phyloP scores from a whole-genome alignment of 345 rosid species.

The Theobroma cacao region DNA sequence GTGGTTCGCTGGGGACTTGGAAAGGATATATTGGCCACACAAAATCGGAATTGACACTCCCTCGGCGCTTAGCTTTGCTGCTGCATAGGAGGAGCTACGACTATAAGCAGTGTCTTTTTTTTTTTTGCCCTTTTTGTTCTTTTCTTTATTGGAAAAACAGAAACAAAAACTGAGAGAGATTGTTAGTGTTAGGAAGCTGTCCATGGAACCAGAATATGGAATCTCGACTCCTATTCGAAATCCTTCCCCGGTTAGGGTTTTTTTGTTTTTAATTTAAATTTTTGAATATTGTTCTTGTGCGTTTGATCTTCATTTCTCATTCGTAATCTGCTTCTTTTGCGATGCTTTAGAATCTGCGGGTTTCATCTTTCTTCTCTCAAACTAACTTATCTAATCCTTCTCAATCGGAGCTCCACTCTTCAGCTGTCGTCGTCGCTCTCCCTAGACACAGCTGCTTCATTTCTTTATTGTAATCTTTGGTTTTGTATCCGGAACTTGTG shows the following conservation, averaged over 20 bases:
- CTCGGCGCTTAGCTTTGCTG: too few relatives aligned
- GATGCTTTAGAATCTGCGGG: background rate
- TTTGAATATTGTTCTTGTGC: background rate
- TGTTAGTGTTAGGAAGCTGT: too few relatives aligned
- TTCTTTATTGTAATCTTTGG: background rate
- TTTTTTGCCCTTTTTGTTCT: too few relatives aligned
- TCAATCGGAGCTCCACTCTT: background rate
- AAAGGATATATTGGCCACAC: too few relatives aligned
- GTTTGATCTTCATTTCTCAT: conserved; percentile 1
- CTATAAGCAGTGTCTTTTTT: too few relatives aligned
- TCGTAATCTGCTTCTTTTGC: background rate
- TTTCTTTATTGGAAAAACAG: too few relatives aligned
- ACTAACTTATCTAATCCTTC: background rate
- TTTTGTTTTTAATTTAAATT: background rate
- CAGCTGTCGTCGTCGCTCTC: background rate
- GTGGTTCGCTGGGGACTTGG: too few relatives aligned
- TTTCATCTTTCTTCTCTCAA: background rate
- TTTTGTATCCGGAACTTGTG: background rate
- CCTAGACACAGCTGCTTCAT: background rate
- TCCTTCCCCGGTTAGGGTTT: conserved; percentile 4
- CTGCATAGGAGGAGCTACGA: too few relatives aligned
- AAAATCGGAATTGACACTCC: too few relatives aligned
- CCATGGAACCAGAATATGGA: conserved; percentile 3
- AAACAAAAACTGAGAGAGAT: too few relatives aligned
- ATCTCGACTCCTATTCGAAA: background rate